Percentiles rank a stretch among this genome's conserved stretches.
Evolutionary conservation across 805 yeast species (phyloP).

Genomic region (Metschnikowia lunata): DNA sequence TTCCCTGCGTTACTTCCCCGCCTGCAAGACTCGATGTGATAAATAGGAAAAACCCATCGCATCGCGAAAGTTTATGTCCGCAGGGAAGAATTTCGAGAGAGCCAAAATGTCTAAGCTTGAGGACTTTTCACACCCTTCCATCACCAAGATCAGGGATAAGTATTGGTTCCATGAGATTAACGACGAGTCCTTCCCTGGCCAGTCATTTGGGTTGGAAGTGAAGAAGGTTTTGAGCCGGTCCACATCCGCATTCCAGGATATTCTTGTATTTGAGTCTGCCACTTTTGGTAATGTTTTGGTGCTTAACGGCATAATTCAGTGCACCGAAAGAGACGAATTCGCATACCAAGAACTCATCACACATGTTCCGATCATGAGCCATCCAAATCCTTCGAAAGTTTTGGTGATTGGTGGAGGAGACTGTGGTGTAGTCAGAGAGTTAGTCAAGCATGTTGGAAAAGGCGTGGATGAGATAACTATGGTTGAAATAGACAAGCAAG

Average conservation of each 20-base stretch:
- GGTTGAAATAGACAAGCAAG: constrained; percentile 88
- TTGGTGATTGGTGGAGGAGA: constrained; percentile 95
- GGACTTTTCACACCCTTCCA: constrained; percentile 23
- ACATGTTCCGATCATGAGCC: constrained; percentile 77
- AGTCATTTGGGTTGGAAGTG: constrained; percentile 67
- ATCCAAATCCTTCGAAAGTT: constrained; percentile 68
- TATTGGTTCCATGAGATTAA: constrained; percentile 77
- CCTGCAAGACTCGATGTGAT: background rate
- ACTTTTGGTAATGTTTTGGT: constrained; percentile 85
- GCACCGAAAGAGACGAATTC: constrained; percentile 89
- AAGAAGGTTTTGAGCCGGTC: constrained; percentile 61
- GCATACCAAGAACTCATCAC: constrained; percentile 92
- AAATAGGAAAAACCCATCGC: background rate
- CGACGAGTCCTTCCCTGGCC: constrained; percentile 80
- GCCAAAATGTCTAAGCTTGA: constrained; percentile 5
- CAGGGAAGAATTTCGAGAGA: background rate
- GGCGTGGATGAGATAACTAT: constrained; percentile 59
- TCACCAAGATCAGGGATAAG: constrained; percentile 23
- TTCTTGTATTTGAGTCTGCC: constrained; percentile 69
- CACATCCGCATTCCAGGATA: constrained; percentile 73
- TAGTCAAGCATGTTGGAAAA: constrained; percentile 57
- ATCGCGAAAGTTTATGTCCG: background rate
- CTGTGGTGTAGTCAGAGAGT: constrained; percentile 90
- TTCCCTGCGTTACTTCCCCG: no score
- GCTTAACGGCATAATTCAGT: constrained; percentile 85